Percentiles rank a stretch among this genome's conserved stretches.
Evolutionary conservation across 2,329 filamentous ascomycete genomes (phyloP).

Genomic region (Alternaria triticina): DNA sequence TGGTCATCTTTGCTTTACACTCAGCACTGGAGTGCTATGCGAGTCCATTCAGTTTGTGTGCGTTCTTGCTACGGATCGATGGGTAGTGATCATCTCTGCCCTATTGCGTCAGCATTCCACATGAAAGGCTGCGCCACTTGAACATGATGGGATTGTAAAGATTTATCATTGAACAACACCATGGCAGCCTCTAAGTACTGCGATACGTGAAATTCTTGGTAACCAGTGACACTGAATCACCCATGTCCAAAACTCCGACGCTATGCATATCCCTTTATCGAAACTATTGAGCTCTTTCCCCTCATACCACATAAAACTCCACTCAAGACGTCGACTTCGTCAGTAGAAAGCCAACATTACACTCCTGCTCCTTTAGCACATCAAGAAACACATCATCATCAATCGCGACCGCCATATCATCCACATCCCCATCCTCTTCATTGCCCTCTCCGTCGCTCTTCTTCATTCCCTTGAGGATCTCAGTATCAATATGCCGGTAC

Average conservation of each 20-base stretch:
- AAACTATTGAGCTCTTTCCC: background rate
- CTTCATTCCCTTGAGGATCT: conserved; percentile 23
- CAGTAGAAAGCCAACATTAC: conserved; percentile 58
- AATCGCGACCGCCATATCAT: conserved; percentile 47
- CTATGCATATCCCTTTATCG: conserved; percentile 1
- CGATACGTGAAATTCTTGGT: no score
- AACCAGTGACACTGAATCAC: no score
- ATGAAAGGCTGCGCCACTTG: no score
- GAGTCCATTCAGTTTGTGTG: no score
- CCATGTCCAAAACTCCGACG: background rate
- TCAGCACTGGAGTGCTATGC: no score
- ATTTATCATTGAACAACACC: no score
- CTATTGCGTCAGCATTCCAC: no score
- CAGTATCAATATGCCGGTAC: conserved; percentile 59
- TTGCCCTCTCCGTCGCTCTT: background rate
- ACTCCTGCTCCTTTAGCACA: conserved; percentile 55
- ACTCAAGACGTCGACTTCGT: conserved; percentile 48
- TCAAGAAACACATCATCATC: conserved; percentile 60
- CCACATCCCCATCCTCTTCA: conserved; percentile 22
- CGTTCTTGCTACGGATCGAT: no score
- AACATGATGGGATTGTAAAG: no score
- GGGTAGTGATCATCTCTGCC: no score
- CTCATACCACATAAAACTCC: background rate
- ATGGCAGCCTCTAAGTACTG: no score
- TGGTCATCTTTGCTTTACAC: no score